Base-by-base conservation (phyloP, 139 green algal genomes). In the Diplosphaera chodatii region DNA sequence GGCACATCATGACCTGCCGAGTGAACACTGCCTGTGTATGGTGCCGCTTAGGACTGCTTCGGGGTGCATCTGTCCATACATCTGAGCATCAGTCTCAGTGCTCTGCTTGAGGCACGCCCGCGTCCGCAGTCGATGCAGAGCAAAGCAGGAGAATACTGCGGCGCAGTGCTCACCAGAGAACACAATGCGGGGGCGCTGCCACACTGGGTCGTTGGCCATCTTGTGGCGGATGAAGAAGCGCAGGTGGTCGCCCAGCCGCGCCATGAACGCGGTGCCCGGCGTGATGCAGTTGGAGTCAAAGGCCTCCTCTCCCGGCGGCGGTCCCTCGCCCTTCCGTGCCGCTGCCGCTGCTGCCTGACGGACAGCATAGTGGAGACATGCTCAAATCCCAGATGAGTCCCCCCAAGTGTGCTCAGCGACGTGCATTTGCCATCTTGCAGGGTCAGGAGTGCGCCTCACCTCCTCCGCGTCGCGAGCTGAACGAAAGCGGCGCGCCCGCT, bases 261-360 rank as follows among this genome's bases (percentile, higher is more conserved):
- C 75, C 90, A 95, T 94, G 86, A 95, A 95, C n/a, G 79, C 64
- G 41, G 80, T 85, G 64, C 90, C 83, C 37, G 86, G 91, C 0
- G 92, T 97, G 85, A 97, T 97, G 87, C 90, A 96, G 82, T 97
- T 97, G 56, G 78, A 90, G 78, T 97, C 92, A 72, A 97, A 97
- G 1, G 79, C 70, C 22, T 90, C 72, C 3, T 70, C 82, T 0
- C 74, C 74, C 20, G 85, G 78, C 1, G 72, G 72, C 25, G 76
- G 64, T 1, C 69, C 72, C 74, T 94, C 86, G 5, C 85, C 86
- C 48, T 86, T 86, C 20, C 72, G 64, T 32, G 82, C 41, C 32
- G 77, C 76, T 70, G 86, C 83, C 41, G 82, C 82, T 29, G 84
- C 74, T 16, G 70, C 75, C 69, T 88, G 69, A 21, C 37, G 4